Percentiles rank a stretch among this genome's conserved stretches.
phyloP scores from a whole-genome alignment of 768 basidiomycete genomes.

The Boletellus ananas region DNA sequence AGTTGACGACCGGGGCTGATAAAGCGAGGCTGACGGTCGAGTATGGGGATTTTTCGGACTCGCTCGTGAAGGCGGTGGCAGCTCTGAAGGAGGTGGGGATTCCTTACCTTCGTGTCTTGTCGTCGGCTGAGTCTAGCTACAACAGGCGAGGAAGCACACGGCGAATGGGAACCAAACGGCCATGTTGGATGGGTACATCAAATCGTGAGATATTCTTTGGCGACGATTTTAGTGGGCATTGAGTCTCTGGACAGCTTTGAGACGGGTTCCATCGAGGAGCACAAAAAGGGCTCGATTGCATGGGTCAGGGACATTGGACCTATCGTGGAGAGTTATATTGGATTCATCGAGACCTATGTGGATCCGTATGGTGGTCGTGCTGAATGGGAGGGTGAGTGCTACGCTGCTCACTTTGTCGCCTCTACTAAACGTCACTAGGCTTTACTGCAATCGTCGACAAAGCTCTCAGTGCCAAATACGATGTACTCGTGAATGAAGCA shows the following conservation, averaged over 20 bases:
- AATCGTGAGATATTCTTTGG: conserved; percentile 49
- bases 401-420: background rate
- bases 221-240: background rate
- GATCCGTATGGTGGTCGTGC: conserved; percentile 90
- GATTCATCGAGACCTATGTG: conserved; percentile 83
- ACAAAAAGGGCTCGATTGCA: conserved; percentile 69
- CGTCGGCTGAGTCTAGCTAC: background rate
- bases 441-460: conserved; percentile 91
- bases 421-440: conserved; percentile 40
- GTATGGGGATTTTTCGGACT: conserved; percentile 69
- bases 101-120: background rate
- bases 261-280: conserved; percentile 74
- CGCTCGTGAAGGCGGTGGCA: conserved; percentile 50
- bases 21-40: conserved; percentile 58
- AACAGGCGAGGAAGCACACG: conserved; percentile 66
- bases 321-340: conserved; percentile 85
- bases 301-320: conserved; percentile 90
- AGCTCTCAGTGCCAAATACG: conserved; percentile 76
- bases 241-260: conserved; percentile 44
- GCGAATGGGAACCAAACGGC: conserved; percentile 68
- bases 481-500: conserved; percentile 69
- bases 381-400: conserved; percentile 77
- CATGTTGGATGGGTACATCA: conserved; percentile 77
- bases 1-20: conserved; percentile 40
- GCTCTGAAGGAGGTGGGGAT: conserved; percentile 56